Percentiles rank a stretch among this genome's conserved stretches.
Evolutionary conservation across 2,329 filamentous ascomycete genomes (phyloP).

Genomic region (Calonectria pseudoturangicola): DNA sequence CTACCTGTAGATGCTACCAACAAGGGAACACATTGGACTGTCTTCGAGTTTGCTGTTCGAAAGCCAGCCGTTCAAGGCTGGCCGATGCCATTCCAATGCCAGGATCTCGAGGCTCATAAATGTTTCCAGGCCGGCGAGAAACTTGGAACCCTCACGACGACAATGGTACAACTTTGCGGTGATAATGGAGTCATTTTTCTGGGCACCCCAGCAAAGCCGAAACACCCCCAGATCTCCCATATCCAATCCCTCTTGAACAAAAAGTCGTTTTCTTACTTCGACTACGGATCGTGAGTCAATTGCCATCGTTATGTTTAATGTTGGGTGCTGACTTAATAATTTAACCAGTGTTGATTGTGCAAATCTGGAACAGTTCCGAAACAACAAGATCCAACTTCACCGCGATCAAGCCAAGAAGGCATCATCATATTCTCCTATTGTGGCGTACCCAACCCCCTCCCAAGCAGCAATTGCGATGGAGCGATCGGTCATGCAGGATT

Average conservation of each 20-base stretch:
- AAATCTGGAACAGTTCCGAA: neutral
- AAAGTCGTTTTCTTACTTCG: neutral
- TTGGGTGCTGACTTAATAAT: neutral
- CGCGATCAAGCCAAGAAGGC: neutral
- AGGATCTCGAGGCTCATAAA: neutral
- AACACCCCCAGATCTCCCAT: neutral
- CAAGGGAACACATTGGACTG: neutral
- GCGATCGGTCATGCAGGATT: neutral
- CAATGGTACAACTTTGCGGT: neutral
- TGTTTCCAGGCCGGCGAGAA: neutral
- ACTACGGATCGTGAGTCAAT: neutral
- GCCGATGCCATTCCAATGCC: neutral
- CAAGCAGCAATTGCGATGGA: neutral
- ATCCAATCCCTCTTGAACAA: neutral
- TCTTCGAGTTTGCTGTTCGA: neutral
- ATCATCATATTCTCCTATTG: neutral
- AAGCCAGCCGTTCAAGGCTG: neutral
- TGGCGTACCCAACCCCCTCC: neutral
- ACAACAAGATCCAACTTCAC: neutral
- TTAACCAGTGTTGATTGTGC: neutral
- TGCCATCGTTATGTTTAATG: neutral
- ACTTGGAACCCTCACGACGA: neutral
- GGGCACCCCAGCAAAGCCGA: neutral
- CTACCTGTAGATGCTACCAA: neutral
- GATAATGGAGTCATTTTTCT: neutral